These are phyloP conservation scores for Thozetella sp. DNA, from an alignment of 495 filamentous ascomycete genomes.

Conservation along the genomic window DNA sequence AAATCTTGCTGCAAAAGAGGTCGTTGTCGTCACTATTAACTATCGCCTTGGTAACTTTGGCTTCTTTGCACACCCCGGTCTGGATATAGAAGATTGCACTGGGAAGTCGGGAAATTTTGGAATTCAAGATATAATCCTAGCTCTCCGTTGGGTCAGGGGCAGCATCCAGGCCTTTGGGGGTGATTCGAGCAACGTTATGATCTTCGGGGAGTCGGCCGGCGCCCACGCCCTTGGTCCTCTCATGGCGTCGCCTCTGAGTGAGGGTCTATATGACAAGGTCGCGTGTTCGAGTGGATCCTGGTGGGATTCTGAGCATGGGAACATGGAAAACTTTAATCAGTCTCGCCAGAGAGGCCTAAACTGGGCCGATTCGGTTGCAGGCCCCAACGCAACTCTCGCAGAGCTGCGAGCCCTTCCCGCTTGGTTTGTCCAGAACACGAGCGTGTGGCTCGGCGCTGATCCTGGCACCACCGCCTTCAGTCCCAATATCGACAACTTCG, in stretches of 20 bases:
- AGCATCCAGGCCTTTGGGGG: slow-evolving; percentile 1
- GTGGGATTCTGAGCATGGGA: neutral
- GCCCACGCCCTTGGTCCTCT: neutral
- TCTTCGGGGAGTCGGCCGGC: neutral
- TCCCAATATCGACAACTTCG: neutral
- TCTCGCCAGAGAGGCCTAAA: neutral
- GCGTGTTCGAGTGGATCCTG: neutral
- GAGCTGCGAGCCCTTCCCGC: neutral
- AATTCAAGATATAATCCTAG: neutral
- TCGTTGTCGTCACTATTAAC: slow-evolving; percentile 1
- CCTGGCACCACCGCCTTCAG: neutral
- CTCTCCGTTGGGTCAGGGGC: slow-evolving; percentile 7
- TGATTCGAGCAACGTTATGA: neutral
- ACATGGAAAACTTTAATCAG: neutral
- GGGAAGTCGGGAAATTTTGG: neutral
- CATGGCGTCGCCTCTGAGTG: neutral
- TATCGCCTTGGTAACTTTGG: neutral
- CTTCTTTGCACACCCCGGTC: neutral
- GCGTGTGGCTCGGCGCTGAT: neutral
- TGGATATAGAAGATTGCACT: neutral
- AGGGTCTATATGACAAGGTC: neutral
- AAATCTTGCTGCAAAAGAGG: neutral
- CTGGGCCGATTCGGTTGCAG: neutral
- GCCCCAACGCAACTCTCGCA: neutral
- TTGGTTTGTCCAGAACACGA: neutral